A percentile compares a stretch with the other conserved stretches of the same genome.
phyloP scores from a whole-genome alignment of 176 grass and related monocot genomes.

The Avena sativa region DNA sequence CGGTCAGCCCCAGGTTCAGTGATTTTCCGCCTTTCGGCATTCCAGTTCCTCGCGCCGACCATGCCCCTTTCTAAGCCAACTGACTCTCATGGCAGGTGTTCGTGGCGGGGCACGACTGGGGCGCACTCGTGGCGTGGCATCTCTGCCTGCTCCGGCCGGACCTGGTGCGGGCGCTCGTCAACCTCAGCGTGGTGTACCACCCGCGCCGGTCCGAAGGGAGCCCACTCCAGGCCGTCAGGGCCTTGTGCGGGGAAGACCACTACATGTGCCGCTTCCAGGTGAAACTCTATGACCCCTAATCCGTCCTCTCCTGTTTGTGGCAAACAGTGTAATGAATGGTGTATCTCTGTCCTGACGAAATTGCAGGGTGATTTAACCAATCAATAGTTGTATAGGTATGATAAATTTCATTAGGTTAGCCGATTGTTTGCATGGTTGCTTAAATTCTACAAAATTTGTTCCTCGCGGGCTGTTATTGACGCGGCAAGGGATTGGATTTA shows the following conservation, averaged over 20 bases:
- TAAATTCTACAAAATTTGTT: neutral
- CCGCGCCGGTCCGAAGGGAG: slow-evolving; percentile 40
- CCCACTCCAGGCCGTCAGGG: slow-evolving; percentile 61
- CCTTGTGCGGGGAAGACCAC: slow-evolving; percentile 63
- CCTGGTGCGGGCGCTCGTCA: slow-evolving; percentile 73
- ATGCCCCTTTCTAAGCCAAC: neutral
- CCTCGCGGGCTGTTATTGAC: neutral
- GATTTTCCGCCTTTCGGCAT: slow-evolving; percentile 7
- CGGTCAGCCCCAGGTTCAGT: slow-evolving; percentile 47
- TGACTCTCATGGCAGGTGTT: slow-evolving; percentile 52
- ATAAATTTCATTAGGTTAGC: neutral
- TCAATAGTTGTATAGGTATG: neutral
- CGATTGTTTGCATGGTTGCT: neutral
- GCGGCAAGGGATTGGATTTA: neutral
- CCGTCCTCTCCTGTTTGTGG: neutral
- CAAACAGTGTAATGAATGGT: neutral
- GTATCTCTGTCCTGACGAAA: neutral
- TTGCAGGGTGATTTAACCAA: neutral
- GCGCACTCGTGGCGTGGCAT: slow-evolving; percentile 71
- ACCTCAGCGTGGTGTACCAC: slow-evolving; percentile 62
- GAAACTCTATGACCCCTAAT: neutral
- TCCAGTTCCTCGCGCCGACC: neutral
- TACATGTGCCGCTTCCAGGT: slow-evolving; percentile 85
- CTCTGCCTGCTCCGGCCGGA: slow-evolving; percentile 77
- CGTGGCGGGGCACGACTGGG: slow-evolving; percentile 84